Evolutionary conservation across 441 rosid genomes (phyloP).

Genomic region (Rhodomyrtus psidioides): DNA sequence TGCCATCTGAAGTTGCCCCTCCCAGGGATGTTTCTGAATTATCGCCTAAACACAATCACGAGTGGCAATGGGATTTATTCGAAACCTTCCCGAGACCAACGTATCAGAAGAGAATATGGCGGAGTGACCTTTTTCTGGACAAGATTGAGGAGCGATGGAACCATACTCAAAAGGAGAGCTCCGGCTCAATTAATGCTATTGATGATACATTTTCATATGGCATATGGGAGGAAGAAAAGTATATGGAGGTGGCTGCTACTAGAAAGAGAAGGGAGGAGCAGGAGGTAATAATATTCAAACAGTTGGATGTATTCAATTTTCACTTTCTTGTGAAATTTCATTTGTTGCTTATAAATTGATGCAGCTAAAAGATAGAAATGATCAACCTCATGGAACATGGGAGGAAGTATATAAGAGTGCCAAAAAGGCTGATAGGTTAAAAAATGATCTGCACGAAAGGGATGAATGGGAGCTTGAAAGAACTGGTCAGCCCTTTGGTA

Average conservation of each 20-base stretch:
- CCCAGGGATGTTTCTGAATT: slow-evolving; percentile 50
- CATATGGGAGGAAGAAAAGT: slow-evolving; percentile 77
- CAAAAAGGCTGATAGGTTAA: slow-evolving; percentile 71
- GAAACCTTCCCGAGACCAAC: slow-evolving; percentile 28
- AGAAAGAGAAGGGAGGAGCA: slow-evolving; percentile 78
- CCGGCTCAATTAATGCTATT: slow-evolving; percentile 16
- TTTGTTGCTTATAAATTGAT: slow-evolving; percentile 14
- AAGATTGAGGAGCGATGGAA: slow-evolving; percentile 69
- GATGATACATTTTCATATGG: slow-evolving; percentile 67
- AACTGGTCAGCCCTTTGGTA: slow-evolving; percentile 83
- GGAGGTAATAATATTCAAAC: slow-evolving; percentile 43
- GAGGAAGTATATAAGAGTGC: slow-evolving; percentile 88
- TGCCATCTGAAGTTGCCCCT: slow-evolving; percentile 76
- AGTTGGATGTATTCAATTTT: background rate
- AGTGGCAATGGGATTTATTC: slow-evolving; percentile 80
- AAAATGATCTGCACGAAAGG: slow-evolving; percentile 83
- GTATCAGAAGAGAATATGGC: slow-evolving; percentile 31
- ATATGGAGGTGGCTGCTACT: slow-evolving; percentile 24
- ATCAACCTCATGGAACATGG: slow-evolving; percentile 84
- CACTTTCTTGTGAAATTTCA: background rate
- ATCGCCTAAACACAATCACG: slow-evolving; percentile 43
- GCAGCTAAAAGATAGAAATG: slow-evolving; percentile 75
- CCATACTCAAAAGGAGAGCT: slow-evolving; percentile 36
- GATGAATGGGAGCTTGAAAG: slow-evolving; percentile 91
- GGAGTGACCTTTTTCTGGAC: slow-evolving; percentile 46